Evolutionary conservation across 768 basidiomycete species (phyloP).

Genomic region (Tricholoma flavovirens): DNA sequence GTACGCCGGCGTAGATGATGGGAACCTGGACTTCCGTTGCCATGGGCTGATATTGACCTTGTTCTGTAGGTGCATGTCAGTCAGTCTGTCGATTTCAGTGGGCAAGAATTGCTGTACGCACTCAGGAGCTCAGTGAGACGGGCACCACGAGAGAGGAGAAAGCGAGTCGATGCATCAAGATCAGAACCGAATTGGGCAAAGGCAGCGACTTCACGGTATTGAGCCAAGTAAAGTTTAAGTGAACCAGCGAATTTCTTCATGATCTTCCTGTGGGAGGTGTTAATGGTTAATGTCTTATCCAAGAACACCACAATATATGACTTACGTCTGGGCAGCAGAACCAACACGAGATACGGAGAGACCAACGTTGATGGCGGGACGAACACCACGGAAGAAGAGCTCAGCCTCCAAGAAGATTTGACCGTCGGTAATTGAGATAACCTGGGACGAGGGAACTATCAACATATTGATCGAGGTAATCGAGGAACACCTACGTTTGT

Average conservation of each 20-base stretch:
- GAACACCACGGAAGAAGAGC: constrained; percentile 99
- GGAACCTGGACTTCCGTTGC: constrained; percentile 96
- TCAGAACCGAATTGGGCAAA: constrained; percentile 99
- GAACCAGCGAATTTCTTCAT: constrained; percentile 99
- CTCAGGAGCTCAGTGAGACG: constrained; percentile 96
- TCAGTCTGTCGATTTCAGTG: constrained; percentile 9
- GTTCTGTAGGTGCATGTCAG: constrained; percentile 49
- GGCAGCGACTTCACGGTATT: constrained; percentile 99
- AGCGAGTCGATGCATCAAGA: constrained; percentile 98
- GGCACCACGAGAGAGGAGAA: constrained; percentile 96
- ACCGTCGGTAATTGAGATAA: constrained; percentile 99
- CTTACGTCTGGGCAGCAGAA: constrained; percentile 98
- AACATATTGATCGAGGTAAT: constrained; percentile 5
- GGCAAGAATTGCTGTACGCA: constrained; percentile 29
- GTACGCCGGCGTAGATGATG: constrained; percentile 99
- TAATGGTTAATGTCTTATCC: background rate
- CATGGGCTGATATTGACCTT: constrained; percentile 96
- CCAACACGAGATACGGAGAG: constrained; percentile 99
- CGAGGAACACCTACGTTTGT: constrained; percentile 58
- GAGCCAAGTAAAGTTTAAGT: constrained; percentile 98
- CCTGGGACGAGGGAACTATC: constrained; percentile 43
- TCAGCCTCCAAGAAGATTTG: constrained; percentile 99
- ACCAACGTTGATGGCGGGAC: constrained; percentile 99
- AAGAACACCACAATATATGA: constrained; percentile 5
- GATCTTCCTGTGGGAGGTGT: constrained; percentile 61